Percentiles rank a stretch among this genome's conserved stretches.
phyloP scores from a whole-genome alignment of 1,139 yeast species.

The Schizosaccharomyces versatilis region DNA sequence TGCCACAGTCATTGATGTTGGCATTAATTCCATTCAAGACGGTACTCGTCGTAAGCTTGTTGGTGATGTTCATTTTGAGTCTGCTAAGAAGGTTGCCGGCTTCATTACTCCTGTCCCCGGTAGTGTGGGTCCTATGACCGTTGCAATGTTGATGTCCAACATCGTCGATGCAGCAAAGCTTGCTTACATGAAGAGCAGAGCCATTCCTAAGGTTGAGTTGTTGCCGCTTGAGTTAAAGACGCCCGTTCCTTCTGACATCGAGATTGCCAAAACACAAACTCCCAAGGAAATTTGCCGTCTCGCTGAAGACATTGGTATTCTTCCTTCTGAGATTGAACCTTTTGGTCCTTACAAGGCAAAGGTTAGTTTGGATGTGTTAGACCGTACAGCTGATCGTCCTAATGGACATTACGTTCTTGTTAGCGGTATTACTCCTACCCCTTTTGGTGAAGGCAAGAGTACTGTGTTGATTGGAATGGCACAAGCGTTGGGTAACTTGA shows the following conservation, averaged over 20 bases:
- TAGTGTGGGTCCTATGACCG: constrained; percentile 99
- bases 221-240: constrained; percentile 39
- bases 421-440: constrained; percentile 96
- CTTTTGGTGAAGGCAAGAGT: constrained; percentile 93
- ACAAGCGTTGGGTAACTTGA: constrained; percentile 66
- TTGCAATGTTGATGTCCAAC: constrained; percentile 79
- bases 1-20: constrained; percentile 83
- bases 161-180: constrained; percentile 53
- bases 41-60: constrained; percentile 57
- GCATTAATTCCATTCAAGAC: constrained; percentile 75
- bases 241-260: constrained; percentile 90
- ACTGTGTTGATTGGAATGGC: constrained; percentile 93
- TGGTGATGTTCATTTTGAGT: constrained; percentile 76
- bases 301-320: constrained; percentile 67
- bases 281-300: constrained; percentile 70
- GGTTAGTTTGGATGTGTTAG: constrained; percentile 51
- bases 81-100: constrained; percentile 44
- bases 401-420: constrained; percentile 84
- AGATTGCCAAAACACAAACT: constrained; percentile 68
- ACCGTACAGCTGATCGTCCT: constrained; percentile 43
- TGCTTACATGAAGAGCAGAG: constrained; percentile 14
- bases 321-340: constrained; percentile 66
- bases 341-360: constrained; percentile 87
- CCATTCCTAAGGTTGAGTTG: constrained; percentile 21
- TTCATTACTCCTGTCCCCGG: constrained; percentile 94